These are phyloP conservation scores for Papiliotrema laurentii DNA, from an alignment of 1,284 basidiomycete species.

Conservation along the genomic window DNA sequence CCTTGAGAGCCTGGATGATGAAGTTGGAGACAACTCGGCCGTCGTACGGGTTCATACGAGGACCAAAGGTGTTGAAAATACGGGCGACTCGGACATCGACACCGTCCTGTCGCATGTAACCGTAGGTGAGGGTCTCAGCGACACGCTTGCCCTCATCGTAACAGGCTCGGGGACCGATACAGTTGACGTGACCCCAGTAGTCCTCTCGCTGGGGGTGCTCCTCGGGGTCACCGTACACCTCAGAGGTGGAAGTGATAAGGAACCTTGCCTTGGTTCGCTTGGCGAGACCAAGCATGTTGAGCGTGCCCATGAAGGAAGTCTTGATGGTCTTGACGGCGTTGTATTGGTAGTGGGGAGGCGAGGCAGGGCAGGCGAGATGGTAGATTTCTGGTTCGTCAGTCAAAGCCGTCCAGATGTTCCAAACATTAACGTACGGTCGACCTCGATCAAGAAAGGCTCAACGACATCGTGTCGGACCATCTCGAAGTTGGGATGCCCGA, in stretches of 20 bases:
- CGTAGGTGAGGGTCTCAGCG: constrained; percentile 90
- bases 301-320: constrained; percentile 93
- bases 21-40: constrained; percentile 98
- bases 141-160: constrained; percentile 98
- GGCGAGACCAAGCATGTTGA: constrained; percentile 98
- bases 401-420: no score
- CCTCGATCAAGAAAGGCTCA: constrained; percentile 94
- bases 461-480: constrained; percentile 95
- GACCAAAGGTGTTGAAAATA: constrained; percentile 72
- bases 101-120: constrained; percentile 86
- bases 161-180: constrained; percentile 92
- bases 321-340: constrained; percentile 96
- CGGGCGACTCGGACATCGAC: constrained; percentile 93
- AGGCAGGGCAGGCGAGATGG: constrained; percentile 92
- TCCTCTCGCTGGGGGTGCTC: constrained; percentile 94
- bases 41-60: constrained; percentile 83
- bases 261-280: constrained; percentile 96
- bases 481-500: constrained; percentile 98
- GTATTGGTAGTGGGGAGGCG: constrained; percentile 91
- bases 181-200: constrained; percentile 98
- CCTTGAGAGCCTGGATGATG: constrained; percentile 91
- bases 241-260: constrained; percentile 85
- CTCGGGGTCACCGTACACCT: constrained; percentile 95
- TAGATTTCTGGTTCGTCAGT: constrained; percentile 98
- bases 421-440: constrained; percentile 78